These are phyloP conservation scores for Phytopythium mirpurense DNA, from an alignment of 352 stramenopile species.

Conservation along the genomic window DNA sequence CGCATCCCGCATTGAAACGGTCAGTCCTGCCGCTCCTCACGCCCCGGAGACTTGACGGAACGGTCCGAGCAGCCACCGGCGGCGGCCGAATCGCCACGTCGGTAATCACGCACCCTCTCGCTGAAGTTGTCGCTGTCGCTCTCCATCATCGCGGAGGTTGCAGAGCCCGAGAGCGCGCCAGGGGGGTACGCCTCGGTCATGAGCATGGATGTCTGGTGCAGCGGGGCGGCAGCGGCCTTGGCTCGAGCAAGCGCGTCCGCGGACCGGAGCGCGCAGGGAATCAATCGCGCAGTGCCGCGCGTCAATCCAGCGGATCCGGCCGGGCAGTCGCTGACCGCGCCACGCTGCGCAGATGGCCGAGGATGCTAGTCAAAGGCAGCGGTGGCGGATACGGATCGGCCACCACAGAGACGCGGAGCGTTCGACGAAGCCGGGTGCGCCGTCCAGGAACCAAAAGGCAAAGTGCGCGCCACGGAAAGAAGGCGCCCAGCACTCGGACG, in stretches of 20 bases:
- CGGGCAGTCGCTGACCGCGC: not conserved
- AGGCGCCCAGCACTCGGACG: conserved; percentile 7
- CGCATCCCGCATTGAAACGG: conserved; percentile 4
- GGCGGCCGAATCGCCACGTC: not conserved
- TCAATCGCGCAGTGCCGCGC: conserved; percentile 1
- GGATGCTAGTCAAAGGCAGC: not conserved
- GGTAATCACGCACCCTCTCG: conserved; percentile 31
- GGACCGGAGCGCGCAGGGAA: too few relatives aligned
- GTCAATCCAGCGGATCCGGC: not conserved
- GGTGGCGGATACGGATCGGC: not conserved
- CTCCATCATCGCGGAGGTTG: conserved; percentile 29
- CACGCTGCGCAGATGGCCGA: not conserved
- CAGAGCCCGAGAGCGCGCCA: conserved; percentile 18
- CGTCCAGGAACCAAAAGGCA: conserved; percentile 7
- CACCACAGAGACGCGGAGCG: not conserved
- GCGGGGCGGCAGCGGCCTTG: not conserved
- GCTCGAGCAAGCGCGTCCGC: too few relatives aligned
- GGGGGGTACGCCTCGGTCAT: conserved; percentile 59
- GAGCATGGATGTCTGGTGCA: conserved; percentile 31
- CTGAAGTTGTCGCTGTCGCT: conserved; percentile 47
- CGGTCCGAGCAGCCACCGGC: not conserved
- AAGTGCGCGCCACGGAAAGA: conserved; percentile 9
- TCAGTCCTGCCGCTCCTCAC: not conserved
- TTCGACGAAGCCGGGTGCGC: conserved; percentile 7
- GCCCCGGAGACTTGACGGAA: not conserved